phyloP scores from a whole-genome alignment of 768 basidiomycete species.

The Termitomyces sp. region DNA sequence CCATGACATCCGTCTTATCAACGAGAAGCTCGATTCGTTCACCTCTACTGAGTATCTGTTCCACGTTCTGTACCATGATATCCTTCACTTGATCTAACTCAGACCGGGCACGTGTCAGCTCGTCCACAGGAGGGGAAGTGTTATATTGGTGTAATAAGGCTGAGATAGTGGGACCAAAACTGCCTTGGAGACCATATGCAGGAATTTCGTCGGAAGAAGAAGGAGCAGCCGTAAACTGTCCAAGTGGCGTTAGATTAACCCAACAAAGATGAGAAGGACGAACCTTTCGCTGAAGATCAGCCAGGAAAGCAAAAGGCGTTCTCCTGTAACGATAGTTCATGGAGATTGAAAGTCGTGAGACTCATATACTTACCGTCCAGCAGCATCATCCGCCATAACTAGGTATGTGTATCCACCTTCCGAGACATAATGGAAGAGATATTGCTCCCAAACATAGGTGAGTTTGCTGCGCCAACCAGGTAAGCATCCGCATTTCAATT shows the following conservation, averaged over 20 bases:
- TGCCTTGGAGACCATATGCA: constrained; percentile 63
- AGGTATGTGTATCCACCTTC: constrained; percentile 84
- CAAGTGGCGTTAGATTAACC: constrained; percentile 1
- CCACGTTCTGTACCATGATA: constrained; percentile 98
- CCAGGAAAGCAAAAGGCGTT: constrained; percentile 91
- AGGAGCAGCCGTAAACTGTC: constrained; percentile 56
- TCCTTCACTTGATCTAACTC: constrained; percentile 90
- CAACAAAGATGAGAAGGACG: constrained; percentile 9
- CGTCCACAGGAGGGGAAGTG: constrained; percentile 82
- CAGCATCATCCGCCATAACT: constrained; percentile 92
- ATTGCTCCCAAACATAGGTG: constrained; percentile 90
- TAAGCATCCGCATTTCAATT: background rate
- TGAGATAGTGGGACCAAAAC: constrained; percentile 64
- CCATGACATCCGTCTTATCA: constrained; percentile 96
- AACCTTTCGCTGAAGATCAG: constrained; percentile 79
- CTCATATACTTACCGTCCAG: constrained; percentile 59
- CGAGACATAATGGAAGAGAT: constrained; percentile 90
- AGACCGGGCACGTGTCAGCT: constrained; percentile 82
- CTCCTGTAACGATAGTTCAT: constrained; percentile 39
- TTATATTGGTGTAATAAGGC: constrained; percentile 85
- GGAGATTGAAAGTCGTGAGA: background rate
- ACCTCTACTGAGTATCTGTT: constrained; percentile 90
- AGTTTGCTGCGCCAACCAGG: constrained; percentile 48
- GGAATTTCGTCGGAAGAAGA: constrained; percentile 51
- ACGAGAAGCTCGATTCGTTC: constrained; percentile 95